Base-by-base conservation (phyloP, 306 rosid genomes). In the Fragaria nilgerrensis region DNA sequence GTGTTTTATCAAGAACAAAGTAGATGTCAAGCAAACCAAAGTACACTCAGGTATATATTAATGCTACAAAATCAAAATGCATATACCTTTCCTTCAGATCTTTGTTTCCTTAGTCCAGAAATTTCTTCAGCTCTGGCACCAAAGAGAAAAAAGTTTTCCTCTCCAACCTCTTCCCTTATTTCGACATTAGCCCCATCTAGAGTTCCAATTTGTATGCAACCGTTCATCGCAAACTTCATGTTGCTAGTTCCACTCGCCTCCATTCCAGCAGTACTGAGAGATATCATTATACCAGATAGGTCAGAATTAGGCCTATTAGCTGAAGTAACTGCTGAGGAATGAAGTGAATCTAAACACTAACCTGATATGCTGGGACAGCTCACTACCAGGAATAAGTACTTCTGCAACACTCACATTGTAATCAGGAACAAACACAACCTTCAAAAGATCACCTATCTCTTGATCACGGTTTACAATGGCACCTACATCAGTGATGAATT, bases 201-300 rank as follows among this genome's bases (percentile, higher is more conserved):
- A 70, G 97, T 95, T 77, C 97, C 99, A 83, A 95, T 95, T 79
- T 85, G 87, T 77, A 95, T 49, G 82, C 97, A 92, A 13, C 99
- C 99, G 53, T 92, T 95, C 97, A 95, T 92, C 22, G 97, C 90
- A 84, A 95, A 95, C 85, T 95, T 95, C 99, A 95, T 95, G 90
- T 92, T 95, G 87, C 99, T 92, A 25, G 99, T 95, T 87, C 99
- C 99, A 86, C 99, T 92, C 78, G 99, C 99, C 76, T 95, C 99
- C 99, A 95, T 95, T 61, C 99, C 99, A 76, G 99, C 99, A 79
- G 99, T 95, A 84, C 99, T 95, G 71, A 72, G 70, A 49, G 50
- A 63, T n/a, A 32, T 61, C 39, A 61, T 59, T 34, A 53, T 37
- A 3, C 12, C 1, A 64, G 2, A 36, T 66, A 19, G 25, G 59